Evolutionary conservation across 169 alveolate species (phyloP), one percentile per base, ranked within the genome.

Genomic region (Babesia divergens): DNA sequence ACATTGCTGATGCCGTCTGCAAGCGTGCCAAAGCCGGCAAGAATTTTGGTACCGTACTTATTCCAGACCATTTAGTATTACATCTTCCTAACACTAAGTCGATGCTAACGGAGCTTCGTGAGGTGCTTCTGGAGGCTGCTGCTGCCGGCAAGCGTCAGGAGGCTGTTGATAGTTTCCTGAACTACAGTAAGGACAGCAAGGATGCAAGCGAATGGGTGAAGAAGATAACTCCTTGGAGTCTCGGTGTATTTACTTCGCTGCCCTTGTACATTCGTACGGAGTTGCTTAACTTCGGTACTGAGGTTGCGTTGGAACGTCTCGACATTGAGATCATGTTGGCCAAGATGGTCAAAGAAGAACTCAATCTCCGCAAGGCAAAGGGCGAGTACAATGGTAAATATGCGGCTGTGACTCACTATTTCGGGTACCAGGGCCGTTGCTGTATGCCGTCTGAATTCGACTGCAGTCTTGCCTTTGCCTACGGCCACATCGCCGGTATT

Each of bases 381-480:
- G 96, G 96, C 38, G 83, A 65, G 69, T 95, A 93, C 79, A 89
- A 86, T 24, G 99, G 98, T 18, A 85, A 92, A 71, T 97, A 96
- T 79, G 93, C 94, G 74, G 97, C 98, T 29, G 97, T 96, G 47
- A 91, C 97, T 13, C 99, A 96, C 71, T 97, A 91, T 89, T 97
- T 97, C 82, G 99, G 99, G 14, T 97, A 97, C 91, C 97, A 97
- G 82, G 99, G 99, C 20, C 91, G 99, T 54, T 95, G 98, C 62
- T 94, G 99, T n/a, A 91, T 94, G 90, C 99, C 99, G 29, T 89
- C 98, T 1, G 92, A 89, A 34, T 97, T 97, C 70, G 99, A 97
- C 82, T 91, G 97, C 42, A 90, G 92, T 44, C 90, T 96, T 53
- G 98, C 96, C 7, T 94, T 90, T 69, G 94, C 98, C 28, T 93